These are phyloP conservation scores for Xerocomellus amylosporus DNA, from an alignment of 768 basidiomycete genomes.

Conservation along the genomic window DNA sequence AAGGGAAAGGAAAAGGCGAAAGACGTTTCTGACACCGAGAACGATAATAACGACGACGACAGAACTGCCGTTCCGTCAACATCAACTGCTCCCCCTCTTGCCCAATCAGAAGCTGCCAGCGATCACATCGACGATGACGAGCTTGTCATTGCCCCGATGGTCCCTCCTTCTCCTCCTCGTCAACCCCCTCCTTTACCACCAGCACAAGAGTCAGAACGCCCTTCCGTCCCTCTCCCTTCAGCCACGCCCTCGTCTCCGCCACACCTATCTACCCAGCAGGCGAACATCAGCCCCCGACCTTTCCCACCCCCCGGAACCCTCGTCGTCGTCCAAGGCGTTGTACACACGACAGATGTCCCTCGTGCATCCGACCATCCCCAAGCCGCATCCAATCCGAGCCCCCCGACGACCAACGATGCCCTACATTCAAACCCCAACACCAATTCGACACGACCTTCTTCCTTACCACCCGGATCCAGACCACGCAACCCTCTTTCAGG, in stretches of 20 bases:
- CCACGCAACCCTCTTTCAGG: slow-evolving; percentile 36
- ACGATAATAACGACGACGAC: slow-evolving; percentile 2
- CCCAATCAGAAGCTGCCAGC: background rate
- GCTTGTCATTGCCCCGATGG: slow-evolving; percentile 21
- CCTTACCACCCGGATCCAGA: slow-evolving; percentile 29
- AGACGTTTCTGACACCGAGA: slow-evolving; percentile 13
- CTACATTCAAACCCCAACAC: slow-evolving; percentile 6
- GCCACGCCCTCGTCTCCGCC: slow-evolving; percentile 16
- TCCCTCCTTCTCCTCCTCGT: slow-evolving; percentile 7
- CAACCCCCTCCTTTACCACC: slow-evolving; percentile 11
- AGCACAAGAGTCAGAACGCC: slow-evolving; percentile 10
- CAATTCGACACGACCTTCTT: slow-evolving; percentile 16
- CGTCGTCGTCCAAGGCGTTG: slow-evolving; percentile 81
- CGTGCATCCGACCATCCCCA: slow-evolving; percentile 30
- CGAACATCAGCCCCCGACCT: slow-evolving; percentile 33
- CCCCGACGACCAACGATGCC: slow-evolving; percentile 2
- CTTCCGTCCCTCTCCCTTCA: slow-evolving; percentile 13
- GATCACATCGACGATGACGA: slow-evolving; percentile 17
- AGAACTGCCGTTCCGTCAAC: slow-evolving; percentile 14
- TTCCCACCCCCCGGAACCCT: slow-evolving; percentile 77
- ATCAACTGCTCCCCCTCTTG: slow-evolving; percentile 10
- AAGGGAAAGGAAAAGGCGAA: slow-evolving; percentile 40
- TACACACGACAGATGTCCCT: slow-evolving; percentile 70
- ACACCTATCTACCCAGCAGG: slow-evolving; percentile 23
- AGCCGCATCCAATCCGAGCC: slow-evolving; percentile 9